Base-by-base conservation (phyloP, 2,329 filamentous ascomycete genomes). In the Aulographum hederae region DNA sequence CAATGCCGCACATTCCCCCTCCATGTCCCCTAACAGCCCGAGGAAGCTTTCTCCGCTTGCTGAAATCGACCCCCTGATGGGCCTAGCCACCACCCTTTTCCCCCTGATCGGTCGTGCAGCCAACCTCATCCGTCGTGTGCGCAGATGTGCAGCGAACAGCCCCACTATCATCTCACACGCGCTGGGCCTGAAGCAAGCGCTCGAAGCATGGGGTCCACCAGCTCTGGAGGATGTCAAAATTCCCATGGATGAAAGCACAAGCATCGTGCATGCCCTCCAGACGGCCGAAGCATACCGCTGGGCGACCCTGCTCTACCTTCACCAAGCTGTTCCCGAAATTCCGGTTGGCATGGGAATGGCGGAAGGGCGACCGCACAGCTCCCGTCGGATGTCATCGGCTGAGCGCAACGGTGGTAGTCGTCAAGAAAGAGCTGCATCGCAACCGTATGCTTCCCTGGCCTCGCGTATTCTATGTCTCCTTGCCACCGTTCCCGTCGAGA, bases 1-100 rank as follows among this genome's bases (percentile, higher is more conserved):
- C n/a, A 41, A 38, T 8, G 30, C 35, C 6, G 17, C 32, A 8
- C 33, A 46, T 50, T 41, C 41, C 41, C 3, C 43, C 50, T 10
- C 14, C 27, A 8, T 11, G 11, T 29, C 27, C 27, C 8, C 21
- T 13, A 10, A 10, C 21, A 10, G 10, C 13, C 21, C 21, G 10
- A n/a, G n/a, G n/a, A 10, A 10, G 10, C 13, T 25, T 10, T 25
- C 21, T 13, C 10, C 21, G 10, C 10, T 10, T 13, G 11, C 27
- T 5, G 56, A 68, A 34, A 60, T 79, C n/a, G 75, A 80, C 47
- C 73, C 74, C 4, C 50, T 79, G 18, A 74, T 80, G 69, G 75
- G 75, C 8, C 76, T 71, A 41, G 74, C 74, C 5, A 58, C 61
- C 19, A 73, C 70, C 0, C 57, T 80, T 0, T 80, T 79, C 42